These are phyloP conservation scores for Phyllosticta ampelicida DNA, from an alignment of 2,329 filamentous ascomycete genomes.

Conservation along the genomic window DNA sequence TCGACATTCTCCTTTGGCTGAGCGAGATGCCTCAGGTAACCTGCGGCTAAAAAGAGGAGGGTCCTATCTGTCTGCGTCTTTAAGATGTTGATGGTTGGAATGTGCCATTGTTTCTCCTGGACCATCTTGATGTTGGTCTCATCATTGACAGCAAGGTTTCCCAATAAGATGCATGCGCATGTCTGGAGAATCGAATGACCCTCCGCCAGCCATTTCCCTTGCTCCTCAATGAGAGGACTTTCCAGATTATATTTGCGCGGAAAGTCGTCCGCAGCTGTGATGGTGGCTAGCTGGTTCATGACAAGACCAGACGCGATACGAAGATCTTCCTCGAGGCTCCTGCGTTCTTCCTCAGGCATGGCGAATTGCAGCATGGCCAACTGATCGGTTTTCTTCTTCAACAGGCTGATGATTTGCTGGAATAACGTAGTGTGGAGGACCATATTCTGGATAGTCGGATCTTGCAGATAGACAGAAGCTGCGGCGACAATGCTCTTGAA, in stretches of 20 bases:
- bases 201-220: constrained; percentile 6
- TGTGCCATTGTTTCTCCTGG: constrained; percentile 21
- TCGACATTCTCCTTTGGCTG: constrained; percentile 22
- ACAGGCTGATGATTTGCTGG: constrained; percentile 19
- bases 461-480: constrained; percentile 22
- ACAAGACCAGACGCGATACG: constrained; percentile 5
- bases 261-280: constrained; percentile 26
- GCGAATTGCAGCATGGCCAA: not conserved
- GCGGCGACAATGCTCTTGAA: constrained; percentile 8
- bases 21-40: constrained; percentile 26
- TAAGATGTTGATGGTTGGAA: constrained; percentile 21
- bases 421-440: constrained; percentile 21
- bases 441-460: constrained; percentile 24
- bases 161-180: constrained; percentile 28
- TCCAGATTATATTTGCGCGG: constrained; percentile 17
- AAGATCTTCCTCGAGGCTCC: constrained; percentile 5
- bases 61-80: constrained; percentile 18
- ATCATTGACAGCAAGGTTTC: constrained; percentile 28
- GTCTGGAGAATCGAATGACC: constrained; percentile 19
- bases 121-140: constrained; percentile 25
- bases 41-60: constrained; percentile 26
- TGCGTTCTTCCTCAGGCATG: constrained; percentile 4
- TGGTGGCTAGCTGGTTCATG: constrained; percentile 11
- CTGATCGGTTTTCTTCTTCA: constrained; percentile 17
- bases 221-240: constrained; percentile 20